phyloP scores from a whole-genome alignment of 495 filamentous ascomycete genomes.

The Hypoxylon cercidicola region DNA sequence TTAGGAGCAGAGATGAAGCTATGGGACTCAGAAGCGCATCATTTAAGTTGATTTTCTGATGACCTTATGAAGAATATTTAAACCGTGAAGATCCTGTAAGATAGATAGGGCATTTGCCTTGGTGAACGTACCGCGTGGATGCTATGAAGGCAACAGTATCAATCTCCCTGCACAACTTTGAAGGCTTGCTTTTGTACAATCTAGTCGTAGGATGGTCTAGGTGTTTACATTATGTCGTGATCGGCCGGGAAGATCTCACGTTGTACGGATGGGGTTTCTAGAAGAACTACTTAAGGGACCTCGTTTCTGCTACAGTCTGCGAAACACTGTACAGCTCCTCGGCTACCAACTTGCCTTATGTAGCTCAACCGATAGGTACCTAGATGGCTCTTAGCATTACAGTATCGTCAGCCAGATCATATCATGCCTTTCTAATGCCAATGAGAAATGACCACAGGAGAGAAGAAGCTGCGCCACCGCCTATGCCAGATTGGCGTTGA shows the following conservation, averaged over 20 bases:
- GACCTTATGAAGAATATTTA: too few relatives aligned
- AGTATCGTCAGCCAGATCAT: too few relatives aligned
- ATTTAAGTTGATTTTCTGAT: conserved; percentile 14
- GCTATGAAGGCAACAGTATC: too few relatives aligned
- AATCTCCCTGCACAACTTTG: too few relatives aligned
- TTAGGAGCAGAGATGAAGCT: conserved; percentile 4
- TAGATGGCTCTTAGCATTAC: too few relatives aligned
- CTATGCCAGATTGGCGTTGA: too few relatives aligned
- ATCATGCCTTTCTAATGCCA: too few relatives aligned
- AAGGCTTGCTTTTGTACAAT: neutral
- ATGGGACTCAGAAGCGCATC: conserved; percentile 9
- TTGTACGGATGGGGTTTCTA: conserved; percentile 33
- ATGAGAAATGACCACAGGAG: too few relatives aligned
- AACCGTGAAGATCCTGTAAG: too few relatives aligned
- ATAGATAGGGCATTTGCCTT: too few relatives aligned
- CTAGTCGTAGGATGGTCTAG: neutral
- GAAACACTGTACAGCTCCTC: conserved; percentile 10
- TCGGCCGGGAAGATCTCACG: conserved; percentile 36
- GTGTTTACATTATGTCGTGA: conserved; percentile 21
- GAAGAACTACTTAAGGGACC: conserved; percentile 24
- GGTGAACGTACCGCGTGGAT: too few relatives aligned
- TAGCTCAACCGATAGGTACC: neutral
- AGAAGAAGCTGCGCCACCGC: too few relatives aligned
- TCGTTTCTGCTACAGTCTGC: conserved; percentile 11
- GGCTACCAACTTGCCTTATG: neutral